Base-by-base conservation (phyloP, 2,329 filamentous ascomycete genomes). In the Amylocarpus encephaloides region DNA sequence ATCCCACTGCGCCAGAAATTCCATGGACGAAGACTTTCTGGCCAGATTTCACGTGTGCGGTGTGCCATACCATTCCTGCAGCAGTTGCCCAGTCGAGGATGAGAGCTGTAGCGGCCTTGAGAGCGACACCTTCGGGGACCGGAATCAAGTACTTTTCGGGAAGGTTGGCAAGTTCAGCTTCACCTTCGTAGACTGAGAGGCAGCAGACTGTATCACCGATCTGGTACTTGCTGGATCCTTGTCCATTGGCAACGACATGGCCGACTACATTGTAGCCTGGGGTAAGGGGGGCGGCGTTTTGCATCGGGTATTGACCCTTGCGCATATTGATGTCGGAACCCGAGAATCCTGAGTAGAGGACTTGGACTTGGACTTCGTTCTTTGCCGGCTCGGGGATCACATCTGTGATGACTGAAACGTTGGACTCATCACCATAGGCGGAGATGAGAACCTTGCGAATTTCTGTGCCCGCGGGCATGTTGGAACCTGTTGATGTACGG, bases 261-360 rank as follows among this genome's bases (percentile, higher is more conserved):
- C 48, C 48, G 5, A 50, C 48, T 11, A 44, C 29, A 26, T 43
- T 46, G 38, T 46, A 46, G 11, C 48, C 48, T 3, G 48, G 48
- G 9, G 43, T 46, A 12, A 50, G 16, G 5, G 48, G 48, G 13
- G 42, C 48, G 4, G 29, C n/a, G 1, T n/a, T 26, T 43, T 50
- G 43, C 29, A 50, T 22, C 11, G 48, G 48, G 38, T 50, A 50
- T 35, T 35, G 35, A 3, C 48, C 48, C 11, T 15, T 36, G 10
- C 48, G 48, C 48, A 50, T 50, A 19, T 50, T 50, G 43, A 50
- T 42, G 15, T 50, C 48, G 33, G 48, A 34, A 12, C 48, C 48
- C 10, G 29, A 45, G 43, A 50, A 50, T 11, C 48, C 48, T 11
- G 48, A 46, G 18, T 50, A 50, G 16, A 43, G 5, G 7, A 50